Percentiles rank a stretch among this genome's conserved stretches.
These are phyloP conservation scores for Aspergillus floridensis DNA, from an alignment of 2,329 filamentous ascomycete genomes.

Conservation along the genomic window DNA sequence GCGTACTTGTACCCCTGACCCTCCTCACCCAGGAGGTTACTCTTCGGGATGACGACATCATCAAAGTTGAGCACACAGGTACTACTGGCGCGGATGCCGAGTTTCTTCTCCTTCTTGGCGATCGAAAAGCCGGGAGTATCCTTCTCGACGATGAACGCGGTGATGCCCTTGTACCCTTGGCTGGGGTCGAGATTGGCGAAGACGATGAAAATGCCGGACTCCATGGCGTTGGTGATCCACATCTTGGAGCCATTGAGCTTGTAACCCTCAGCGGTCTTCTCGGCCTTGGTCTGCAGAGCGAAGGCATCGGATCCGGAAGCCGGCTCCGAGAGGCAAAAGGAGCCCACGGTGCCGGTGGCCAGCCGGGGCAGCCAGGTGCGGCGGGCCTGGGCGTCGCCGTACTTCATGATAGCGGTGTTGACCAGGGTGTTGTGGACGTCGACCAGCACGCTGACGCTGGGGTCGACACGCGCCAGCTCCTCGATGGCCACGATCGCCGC, in stretches of 20 bases:
- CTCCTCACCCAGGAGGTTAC: conserved; percentile 81
- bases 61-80: conserved; percentile 98
- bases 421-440: conserved; percentile 98
- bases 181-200: conserved; percentile 92
- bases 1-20: conserved; percentile 98
- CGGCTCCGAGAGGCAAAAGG: conserved; percentile 90
- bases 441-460: conserved; percentile 89
- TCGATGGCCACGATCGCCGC: conserved; percentile 94
- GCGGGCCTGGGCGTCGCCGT: conserved; percentile 72
- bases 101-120: conserved; percentile 99
- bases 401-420: conserved; percentile 88
- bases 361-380: conserved; percentile 86
- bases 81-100: conserved; percentile 91
- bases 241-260: conserved; percentile 91
- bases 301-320: conserved; percentile 94
- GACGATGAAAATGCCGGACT: conserved; percentile 93
- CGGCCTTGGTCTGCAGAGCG: conserved; percentile 86
- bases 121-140: conserved; percentile 84
- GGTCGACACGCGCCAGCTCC: conserved; percentile 90
- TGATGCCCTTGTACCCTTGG: conserved; percentile 96
- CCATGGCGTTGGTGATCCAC: conserved; percentile 99
- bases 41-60: conserved; percentile 85
- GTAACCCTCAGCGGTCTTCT: conserved; percentile 78
- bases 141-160: conserved; percentile 93
- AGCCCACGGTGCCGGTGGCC: conserved; percentile 83